Conservation (phyloP, 2,329 filamentous ascomycete genomes). For the Apiospora saccharicola region DNA sequence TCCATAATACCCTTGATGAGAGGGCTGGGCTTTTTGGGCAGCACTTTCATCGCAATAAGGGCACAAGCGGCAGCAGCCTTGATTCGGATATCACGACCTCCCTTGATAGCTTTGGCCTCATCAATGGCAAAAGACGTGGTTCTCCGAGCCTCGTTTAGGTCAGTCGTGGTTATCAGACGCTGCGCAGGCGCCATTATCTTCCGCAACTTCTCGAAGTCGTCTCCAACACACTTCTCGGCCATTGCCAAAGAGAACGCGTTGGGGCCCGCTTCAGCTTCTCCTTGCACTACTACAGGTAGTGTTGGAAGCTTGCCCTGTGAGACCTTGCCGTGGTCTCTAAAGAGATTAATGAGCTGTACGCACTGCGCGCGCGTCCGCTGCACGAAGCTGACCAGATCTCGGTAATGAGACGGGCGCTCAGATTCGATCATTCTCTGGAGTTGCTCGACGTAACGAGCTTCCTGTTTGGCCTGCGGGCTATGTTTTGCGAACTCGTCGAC, state of each 20-base stretch:
- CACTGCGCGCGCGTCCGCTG: slow-evolving; percentile 92
- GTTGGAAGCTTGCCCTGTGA: slow-evolving; percentile 76
- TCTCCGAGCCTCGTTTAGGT: slow-evolving; percentile 78
- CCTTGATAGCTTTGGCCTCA: slow-evolving; percentile 81
- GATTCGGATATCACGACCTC: slow-evolving; percentile 83
- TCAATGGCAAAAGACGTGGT: slow-evolving; percentile 76
- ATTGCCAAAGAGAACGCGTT: slow-evolving; percentile 89
- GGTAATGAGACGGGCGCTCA: slow-evolving; percentile 83
- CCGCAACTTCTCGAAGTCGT: slow-evolving; percentile 88
- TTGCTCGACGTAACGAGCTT: slow-evolving; percentile 67
- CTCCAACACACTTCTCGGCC: slow-evolving; percentile 84
- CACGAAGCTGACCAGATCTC: slow-evolving; percentile 88
- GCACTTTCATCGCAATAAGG: slow-evolving; percentile 82
- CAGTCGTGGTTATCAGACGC: slow-evolving; percentile 81
- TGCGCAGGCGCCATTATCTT: slow-evolving; percentile 89
- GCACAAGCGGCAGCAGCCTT: slow-evolving; percentile 87
- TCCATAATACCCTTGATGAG: slow-evolving; percentile 99
- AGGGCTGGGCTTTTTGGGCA: slow-evolving; percentile 92
- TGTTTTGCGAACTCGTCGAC: slow-evolving; percentile 87
- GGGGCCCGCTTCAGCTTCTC: slow-evolving; percentile 88
- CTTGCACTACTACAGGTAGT: slow-evolving; percentile 91
- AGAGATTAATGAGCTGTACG: slow-evolving; percentile 86
- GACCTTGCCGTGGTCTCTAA: slow-evolving; percentile 89
- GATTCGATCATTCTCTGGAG: slow-evolving; percentile 81
- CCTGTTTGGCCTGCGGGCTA: slow-evolving; percentile 51